These are phyloP conservation scores for Pichia kudriavzevii DNA, from an alignment of 1,139 yeast genomes.

Conservation along the genomic window DNA sequence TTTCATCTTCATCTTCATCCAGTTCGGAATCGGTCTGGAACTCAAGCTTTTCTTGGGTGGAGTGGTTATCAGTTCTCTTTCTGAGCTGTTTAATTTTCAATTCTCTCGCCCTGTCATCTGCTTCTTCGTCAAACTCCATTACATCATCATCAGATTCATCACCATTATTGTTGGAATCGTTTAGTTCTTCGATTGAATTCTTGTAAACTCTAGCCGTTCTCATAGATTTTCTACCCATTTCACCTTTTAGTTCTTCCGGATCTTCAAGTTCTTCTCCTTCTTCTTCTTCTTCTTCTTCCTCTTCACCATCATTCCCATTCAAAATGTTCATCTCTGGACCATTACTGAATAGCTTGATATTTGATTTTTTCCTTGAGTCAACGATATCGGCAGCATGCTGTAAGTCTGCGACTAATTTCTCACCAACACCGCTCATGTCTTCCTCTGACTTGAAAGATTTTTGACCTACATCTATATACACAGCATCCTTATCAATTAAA, in stretches of 20 bases:
- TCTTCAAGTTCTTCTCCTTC: constrained; percentile 35
- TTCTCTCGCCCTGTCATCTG: constrained; percentile 25
- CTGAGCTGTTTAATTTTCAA: constrained; percentile 38
- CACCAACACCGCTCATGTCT: constrained; percentile 51
- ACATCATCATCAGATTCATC: constrained; percentile 30
- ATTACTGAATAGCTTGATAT: constrained; percentile 64
- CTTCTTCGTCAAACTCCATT: constrained; percentile 28
- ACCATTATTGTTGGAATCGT: constrained; percentile 43
- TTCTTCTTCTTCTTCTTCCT: constrained; percentile 35
- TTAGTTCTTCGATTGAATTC: constrained; percentile 28
- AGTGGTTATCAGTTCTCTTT: constrained; percentile 32
- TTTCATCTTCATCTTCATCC: constrained; percentile 26
- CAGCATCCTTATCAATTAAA: constrained; percentile 93
- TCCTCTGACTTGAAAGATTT: constrained; percentile 43
- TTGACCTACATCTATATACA: constrained; percentile 82
- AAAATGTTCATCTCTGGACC: constrained; percentile 42
- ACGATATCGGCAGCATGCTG: constrained; percentile 63
- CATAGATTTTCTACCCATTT: constrained; percentile 52
- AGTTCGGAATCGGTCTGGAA: constrained; percentile 40
- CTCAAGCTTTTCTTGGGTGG: constrained; percentile 28
- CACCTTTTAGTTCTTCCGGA: constrained; percentile 29
- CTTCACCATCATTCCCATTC: constrained; percentile 32
- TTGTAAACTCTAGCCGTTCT: constrained; percentile 58
- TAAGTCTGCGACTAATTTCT: constrained; percentile 70
- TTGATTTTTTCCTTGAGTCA: constrained; percentile 43